Percentiles rank a stretch among this genome's conserved stretches.
phyloP scores from a whole-genome alignment of 1,139 yeast genomes.

The Scheffersomyces cryptocercus region DNA sequence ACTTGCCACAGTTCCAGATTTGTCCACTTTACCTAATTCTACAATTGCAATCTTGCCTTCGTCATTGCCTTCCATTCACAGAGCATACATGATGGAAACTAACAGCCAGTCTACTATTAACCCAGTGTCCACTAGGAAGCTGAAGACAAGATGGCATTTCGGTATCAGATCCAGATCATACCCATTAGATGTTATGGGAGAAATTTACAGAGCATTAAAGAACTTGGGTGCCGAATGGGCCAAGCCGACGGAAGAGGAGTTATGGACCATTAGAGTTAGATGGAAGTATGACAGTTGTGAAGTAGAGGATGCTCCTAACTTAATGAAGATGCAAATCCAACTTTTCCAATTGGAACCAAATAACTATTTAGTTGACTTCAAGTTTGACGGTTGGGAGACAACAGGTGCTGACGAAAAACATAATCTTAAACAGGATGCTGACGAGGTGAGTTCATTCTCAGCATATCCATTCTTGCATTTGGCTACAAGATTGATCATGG shows the following conservation, averaged over 20 bases:
- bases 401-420: conserved; percentile 18
- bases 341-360: conserved; percentile 94
- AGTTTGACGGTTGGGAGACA: conserved; percentile 94
- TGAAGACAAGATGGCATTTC: conserved; percentile 97
- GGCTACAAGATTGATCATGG: conserved; percentile 93
- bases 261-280: conserved; percentile 96
- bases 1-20: conserved; percentile 51
- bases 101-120: conserved; percentile 53
- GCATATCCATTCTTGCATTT: conserved; percentile 94
- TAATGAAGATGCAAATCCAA: conserved; percentile 97
- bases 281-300: conserved; percentile 75
- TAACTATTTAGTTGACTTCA: conserved; percentile 93
- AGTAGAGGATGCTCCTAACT: conserved; percentile 54
- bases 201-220: conserved; percentile 89
- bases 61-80: conserved; percentile 88
- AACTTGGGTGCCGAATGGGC: conserved; percentile 98
- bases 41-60: conserved; percentile 93
- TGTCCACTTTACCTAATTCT: conserved; percentile 53
- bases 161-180: conserved; percentile 96
- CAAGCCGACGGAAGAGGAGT: conserved; percentile 85
- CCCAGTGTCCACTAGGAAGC: conserved; percentile 78
- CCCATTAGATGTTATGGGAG: conserved; percentile 98
- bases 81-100: conserved; percentile 85
- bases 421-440: conserved; percentile 45
- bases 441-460: conserved; percentile 79